A percentile compares a stretch with the other conserved stretches of the same genome.
These are phyloP conservation scores for Saturnispora diversa DNA, from an alignment of 805 yeast genomes.

Conservation along the genomic window DNA sequence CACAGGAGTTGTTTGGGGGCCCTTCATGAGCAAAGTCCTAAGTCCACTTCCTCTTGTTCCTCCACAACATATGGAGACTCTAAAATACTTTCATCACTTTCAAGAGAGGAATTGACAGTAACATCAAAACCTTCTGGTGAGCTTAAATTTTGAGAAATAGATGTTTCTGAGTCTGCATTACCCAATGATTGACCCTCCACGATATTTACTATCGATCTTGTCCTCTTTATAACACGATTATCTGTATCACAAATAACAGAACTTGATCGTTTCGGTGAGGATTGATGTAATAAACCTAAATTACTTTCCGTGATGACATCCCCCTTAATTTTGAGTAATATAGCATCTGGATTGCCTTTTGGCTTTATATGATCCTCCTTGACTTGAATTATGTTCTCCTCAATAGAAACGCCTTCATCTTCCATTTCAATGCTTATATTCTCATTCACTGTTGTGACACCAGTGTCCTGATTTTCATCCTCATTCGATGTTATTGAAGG, in stretches of 20 bases:
- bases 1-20: too few species aligned
- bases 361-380: neutral
- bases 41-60: neutral
- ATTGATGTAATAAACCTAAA: slow-evolving; percentile 1
- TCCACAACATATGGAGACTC: neutral
- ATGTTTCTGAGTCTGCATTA: neutral
- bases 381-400: neutral
- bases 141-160: neutral
- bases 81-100: neutral
- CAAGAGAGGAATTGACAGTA: neutral
- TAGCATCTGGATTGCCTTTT: neutral
- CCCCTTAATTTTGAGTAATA: slow-evolving; percentile 7
- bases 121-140: neutral
- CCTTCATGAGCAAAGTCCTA: neutral
- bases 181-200: neutral
- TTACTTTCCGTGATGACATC: slow-evolving; percentile 5
- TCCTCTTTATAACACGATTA: slow-evolving; percentile 4
- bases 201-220: slow-evolving; percentile 3
- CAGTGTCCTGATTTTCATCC: neutral
- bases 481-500: too few species aligned
- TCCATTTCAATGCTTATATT: neutral
- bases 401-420: neutral
- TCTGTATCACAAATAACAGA: neutral
- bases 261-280: slow-evolving; percentile 8
- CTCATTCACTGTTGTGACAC: neutral